These are phyloP conservation scores for Vanderwaltozyma yarrowii DNA, from an alignment of 805 yeast genomes.

Conservation along the genomic window DNA sequence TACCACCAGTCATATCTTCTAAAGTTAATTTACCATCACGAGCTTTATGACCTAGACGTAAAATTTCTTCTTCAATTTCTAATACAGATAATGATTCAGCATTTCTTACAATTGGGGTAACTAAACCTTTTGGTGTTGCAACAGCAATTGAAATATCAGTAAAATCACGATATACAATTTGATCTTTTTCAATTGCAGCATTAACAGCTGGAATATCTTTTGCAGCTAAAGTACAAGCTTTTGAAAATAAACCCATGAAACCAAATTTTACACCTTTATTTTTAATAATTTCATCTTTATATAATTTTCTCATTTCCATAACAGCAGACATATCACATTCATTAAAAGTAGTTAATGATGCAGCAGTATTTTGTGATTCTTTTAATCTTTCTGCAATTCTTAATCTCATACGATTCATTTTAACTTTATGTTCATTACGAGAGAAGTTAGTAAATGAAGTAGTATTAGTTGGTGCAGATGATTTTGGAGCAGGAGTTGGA, in stretches of 20 bases:
- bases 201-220: slow-evolving; percentile 92
- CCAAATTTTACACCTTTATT: slow-evolving; percentile 92
- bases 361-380: slow-evolving; percentile 99
- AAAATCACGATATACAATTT: slow-evolving; percentile 92
- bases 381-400: slow-evolving; percentile 98
- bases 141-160: slow-evolving; percentile 94
- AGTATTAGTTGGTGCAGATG: slow-evolving; percentile 21
- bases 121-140: slow-evolving; percentile 98
- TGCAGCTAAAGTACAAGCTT: slow-evolving; percentile 86
- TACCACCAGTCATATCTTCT: slow-evolving; percentile 99
- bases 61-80: slow-evolving; percentile 83
- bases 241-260: slow-evolving; percentile 97
- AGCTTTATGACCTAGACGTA: slow-evolving; percentile 77
- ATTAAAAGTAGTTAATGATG: slow-evolving; percentile 94
- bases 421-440: slow-evolving; percentile 82
- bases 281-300: slow-evolving; percentile 93
- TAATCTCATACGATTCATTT: slow-evolving; percentile 98
- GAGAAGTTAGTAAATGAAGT: slow-evolving; percentile 45
- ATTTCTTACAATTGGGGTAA: slow-evolving; percentile 95
- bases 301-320: slow-evolving; percentile 88
- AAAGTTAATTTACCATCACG: slow-evolving; percentile 93
- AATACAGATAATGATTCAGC: slow-evolving; percentile 84
- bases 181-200: slow-evolving; percentile 90
- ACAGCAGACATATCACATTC: slow-evolving; percentile 94
- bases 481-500: slow-evolving; percentile 16